These are phyloP conservation scores for Pseudocercospora fijiensis DNA, from an alignment of 2,329 filamentous ascomycete species.

Conservation along the genomic window DNA sequence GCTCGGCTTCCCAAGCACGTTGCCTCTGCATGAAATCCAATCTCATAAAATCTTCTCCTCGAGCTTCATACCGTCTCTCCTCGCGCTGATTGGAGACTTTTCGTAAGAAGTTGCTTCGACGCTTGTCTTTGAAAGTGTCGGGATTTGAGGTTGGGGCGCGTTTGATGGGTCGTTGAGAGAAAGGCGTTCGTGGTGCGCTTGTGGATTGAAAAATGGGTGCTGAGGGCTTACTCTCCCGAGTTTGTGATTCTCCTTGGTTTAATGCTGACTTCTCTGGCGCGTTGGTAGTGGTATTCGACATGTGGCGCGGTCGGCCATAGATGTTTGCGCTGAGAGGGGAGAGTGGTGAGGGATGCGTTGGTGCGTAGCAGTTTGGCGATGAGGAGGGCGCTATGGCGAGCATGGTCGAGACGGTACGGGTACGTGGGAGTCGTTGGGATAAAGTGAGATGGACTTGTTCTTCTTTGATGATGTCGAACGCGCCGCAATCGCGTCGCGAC, in stretches of 20 bases:
- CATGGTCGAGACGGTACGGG: neutral
- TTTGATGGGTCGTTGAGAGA: slow-evolving; percentile 57
- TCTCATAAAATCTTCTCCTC: slow-evolving; percentile 51
- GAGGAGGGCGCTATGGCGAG: slow-evolving; percentile 15
- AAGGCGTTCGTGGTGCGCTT: slow-evolving; percentile 34
- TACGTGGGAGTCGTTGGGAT: neutral
- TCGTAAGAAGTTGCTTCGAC: slow-evolving; percentile 68
- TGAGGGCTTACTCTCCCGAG: neutral
- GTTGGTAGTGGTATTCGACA: slow-evolving; percentile 12
- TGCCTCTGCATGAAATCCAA: slow-evolving; percentile 48
- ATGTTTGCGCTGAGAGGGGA: slow-evolving; percentile 46
- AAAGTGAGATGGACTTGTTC: neutral
- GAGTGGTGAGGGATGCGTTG: slow-evolving; percentile 44
- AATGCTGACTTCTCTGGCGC: neutral
- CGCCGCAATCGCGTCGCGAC: neutral
- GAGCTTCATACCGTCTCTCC: slow-evolving; percentile 46
- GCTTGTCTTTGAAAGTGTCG: slow-evolving; percentile 61
- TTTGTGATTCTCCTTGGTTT: neutral
- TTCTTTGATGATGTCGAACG: neutral
- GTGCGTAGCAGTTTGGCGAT: slow-evolving; percentile 30
- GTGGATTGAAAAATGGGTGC: neutral
- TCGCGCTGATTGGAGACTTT: slow-evolving; percentile 51
- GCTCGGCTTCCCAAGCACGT: slow-evolving; percentile 47
- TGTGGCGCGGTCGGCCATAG: slow-evolving; percentile 27
- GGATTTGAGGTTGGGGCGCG: slow-evolving; percentile 62